phyloP scores from a whole-genome alignment of 768 basidiomycete genomes.

The Rhizopogon sp. region DNA sequence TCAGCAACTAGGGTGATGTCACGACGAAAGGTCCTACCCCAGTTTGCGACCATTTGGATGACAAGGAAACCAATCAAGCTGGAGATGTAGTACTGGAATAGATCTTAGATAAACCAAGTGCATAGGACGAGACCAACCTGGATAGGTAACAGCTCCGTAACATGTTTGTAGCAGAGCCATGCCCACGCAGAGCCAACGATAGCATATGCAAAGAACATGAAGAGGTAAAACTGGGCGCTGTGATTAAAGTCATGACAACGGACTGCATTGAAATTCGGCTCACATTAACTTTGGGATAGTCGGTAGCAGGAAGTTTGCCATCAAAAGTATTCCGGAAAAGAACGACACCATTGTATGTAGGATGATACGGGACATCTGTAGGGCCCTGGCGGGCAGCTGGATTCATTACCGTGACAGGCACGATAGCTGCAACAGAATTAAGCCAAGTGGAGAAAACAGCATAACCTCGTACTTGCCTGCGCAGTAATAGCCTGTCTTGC shows the following conservation, averaged over 20 bases:
- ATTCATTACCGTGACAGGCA: constrained; percentile 81
- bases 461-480: constrained; percentile 60
- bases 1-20: constrained; percentile 6
- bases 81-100: constrained; percentile 79
- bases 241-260: not conserved
- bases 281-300: constrained; percentile 97
- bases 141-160: constrained; percentile 81
- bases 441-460: not conserved
- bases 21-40: constrained; percentile 45
- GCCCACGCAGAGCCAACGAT: constrained; percentile 72
- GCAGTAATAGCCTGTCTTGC: constrained; percentile 93
- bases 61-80: constrained; percentile 81
- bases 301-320: constrained; percentile 85
- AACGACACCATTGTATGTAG: constrained; percentile 73
- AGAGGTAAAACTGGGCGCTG: constrained; percentile 71
- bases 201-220: constrained; percentile 77
- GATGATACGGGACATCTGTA: constrained; percentile 60
- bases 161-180: constrained; percentile 75
- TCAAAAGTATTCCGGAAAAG: constrained; percentile 85
- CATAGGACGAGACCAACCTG: constrained; percentile 45
- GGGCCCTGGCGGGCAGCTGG: constrained; percentile 31
- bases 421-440: constrained; percentile 49
- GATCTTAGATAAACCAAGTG: constrained; percentile 1
- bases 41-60: constrained; percentile 92
- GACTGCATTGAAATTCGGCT: constrained; percentile 20